phyloP scores from a whole-genome alignment of 1,284 basidiomycete genomes.

The Malassezia vespertilionis region DNA sequence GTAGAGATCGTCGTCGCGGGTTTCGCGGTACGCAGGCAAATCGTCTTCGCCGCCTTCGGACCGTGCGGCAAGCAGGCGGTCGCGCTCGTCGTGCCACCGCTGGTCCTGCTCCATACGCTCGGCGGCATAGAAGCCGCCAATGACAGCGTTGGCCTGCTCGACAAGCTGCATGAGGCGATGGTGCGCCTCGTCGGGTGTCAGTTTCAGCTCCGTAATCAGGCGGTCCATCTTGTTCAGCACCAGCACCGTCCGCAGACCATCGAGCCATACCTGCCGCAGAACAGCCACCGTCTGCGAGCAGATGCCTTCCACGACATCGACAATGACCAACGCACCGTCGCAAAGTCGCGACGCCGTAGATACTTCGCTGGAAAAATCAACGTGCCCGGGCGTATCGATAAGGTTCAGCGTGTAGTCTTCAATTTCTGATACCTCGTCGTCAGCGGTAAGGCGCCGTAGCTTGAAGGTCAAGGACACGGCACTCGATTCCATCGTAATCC shows the following conservation, averaged over 20 bases:
- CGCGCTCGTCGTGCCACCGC: constrained; percentile 73
- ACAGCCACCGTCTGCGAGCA: constrained; percentile 96
- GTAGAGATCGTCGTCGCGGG: constrained; percentile 85
- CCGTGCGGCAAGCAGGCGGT: neutral
- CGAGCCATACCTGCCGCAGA: constrained; percentile 85
- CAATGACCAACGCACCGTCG: constrained; percentile 90
- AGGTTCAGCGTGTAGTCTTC: constrained; percentile 74
- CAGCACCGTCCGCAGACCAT: constrained; percentile 76
- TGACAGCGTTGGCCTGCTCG: constrained; percentile 95
- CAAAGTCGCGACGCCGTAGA: constrained; percentile 85
- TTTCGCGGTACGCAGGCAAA: constrained; percentile 57
- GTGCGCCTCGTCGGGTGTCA: constrained; percentile 83
- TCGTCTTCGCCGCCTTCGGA: constrained; percentile 45
- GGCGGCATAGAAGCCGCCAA: constrained; percentile 87
- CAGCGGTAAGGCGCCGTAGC: constrained; percentile 27
- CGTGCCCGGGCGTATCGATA: constrained; percentile 97
- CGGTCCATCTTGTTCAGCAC: constrained; percentile 98
- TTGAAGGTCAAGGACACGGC: constrained; percentile 54
- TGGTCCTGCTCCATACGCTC: constrained; percentile 90
- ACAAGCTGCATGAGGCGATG: constrained; percentile 84
- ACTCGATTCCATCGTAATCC: constrained; percentile 98
- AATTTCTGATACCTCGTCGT: constrained; percentile 24
- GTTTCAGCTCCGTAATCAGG: constrained; percentile 81
- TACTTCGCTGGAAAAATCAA: constrained; percentile 95
- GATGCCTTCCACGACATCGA: constrained; percentile 95